phyloP scores from a whole-genome alignment of 1,139 yeast species.

The Suhomyces bribrorum region DNA sequence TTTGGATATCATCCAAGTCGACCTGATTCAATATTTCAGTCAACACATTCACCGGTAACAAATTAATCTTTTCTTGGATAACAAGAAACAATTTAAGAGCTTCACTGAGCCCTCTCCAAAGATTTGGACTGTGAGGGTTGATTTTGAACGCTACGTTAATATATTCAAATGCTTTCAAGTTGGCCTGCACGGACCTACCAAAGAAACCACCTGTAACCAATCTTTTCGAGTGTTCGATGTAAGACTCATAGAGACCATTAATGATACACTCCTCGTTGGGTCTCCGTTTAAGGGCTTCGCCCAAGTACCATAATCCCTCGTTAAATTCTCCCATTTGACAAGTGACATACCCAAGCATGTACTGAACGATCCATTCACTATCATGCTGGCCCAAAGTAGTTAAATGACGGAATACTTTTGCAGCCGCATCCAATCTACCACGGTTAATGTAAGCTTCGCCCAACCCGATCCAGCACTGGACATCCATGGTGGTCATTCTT shows the following conservation, averaged over 20 bases:
- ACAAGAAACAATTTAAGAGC: conserved; percentile 46
- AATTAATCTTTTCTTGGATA: conserved; percentile 43
- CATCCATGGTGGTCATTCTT: conserved; percentile 64
- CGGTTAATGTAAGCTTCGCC: conserved; percentile 90
- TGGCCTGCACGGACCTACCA: conserved; percentile 52
- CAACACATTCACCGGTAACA: conserved; percentile 47
- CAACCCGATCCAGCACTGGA: conserved; percentile 86
- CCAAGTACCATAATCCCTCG: conserved; percentile 32
- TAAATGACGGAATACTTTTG: conserved; percentile 76
- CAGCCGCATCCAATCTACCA: conserved; percentile 86
- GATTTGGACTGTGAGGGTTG: conserved; percentile 41
- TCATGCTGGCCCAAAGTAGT: conserved; percentile 39
- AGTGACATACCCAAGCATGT: conserved; percentile 66
- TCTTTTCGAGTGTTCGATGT: conserved; percentile 54
- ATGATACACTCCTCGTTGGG: conserved; percentile 61
- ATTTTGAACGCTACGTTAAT: conserved; percentile 44
- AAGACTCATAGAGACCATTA: conserved; percentile 58
- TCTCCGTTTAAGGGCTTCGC: conserved; percentile 40
- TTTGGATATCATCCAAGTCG: conserved; percentile 7
- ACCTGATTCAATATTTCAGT: conserved; percentile 31
- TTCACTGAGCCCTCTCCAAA: conserved; percentile 60
- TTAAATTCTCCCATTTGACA: conserved; percentile 44
- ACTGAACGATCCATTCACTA: conserved; percentile 57
- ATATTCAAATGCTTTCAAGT: conserved; percentile 48
- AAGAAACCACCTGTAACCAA: conserved; percentile 63